Conservation (phyloP, 768 basidiomycete species). For the Flagelloscypha sp. region DNA sequence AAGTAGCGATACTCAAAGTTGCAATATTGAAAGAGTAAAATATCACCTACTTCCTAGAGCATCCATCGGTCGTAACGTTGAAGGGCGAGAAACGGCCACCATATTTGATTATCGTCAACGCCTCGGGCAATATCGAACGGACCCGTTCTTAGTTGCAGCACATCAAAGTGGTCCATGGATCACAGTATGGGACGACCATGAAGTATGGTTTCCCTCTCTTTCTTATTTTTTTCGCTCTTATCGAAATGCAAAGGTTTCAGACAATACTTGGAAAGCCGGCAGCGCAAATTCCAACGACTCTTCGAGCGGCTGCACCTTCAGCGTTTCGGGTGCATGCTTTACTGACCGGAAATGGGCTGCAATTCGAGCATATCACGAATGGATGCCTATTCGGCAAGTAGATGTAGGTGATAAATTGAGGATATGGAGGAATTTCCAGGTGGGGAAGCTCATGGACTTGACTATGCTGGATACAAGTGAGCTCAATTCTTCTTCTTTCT, state of each 20-base stretch:
- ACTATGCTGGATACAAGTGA: conserved; percentile 56
- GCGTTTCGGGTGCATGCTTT: conserved; percentile 47
- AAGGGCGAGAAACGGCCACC: conserved; percentile 48
- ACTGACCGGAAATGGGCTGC: conserved; percentile 53
- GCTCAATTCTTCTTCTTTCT: conserved; percentile 7
- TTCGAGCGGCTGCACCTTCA: conserved; percentile 38
- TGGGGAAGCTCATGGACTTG: conserved; percentile 53
- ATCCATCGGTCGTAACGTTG: conserved; percentile 38
- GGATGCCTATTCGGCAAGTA: conserved; percentile 56
- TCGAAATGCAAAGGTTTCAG: conserved; percentile 45
- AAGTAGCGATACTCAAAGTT: no score
- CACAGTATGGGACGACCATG: conserved; percentile 43
- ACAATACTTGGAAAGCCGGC: conserved; percentile 51
- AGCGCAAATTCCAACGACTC: conserved; percentile 46
- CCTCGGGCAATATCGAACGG: conserved; percentile 44
- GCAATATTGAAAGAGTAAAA: no score
- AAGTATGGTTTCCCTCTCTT: conserved; percentile 3
- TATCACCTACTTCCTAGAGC: conserved; percentile 20
- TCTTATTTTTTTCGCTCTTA: conserved; percentile 3
- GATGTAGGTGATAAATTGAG: conserved; percentile 45
- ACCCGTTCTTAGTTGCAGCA: conserved; percentile 34
- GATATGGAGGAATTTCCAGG: conserved; percentile 58
- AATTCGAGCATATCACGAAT: conserved; percentile 51
- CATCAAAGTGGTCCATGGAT: conserved; percentile 49
- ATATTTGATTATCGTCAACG: conserved; percentile 49